Evolutionary conservation across 2,329 filamentous ascomycete species (phyloP), one percentile per base, ranked within the genome.

Genomic region (Aspergillus sojae): DNA sequence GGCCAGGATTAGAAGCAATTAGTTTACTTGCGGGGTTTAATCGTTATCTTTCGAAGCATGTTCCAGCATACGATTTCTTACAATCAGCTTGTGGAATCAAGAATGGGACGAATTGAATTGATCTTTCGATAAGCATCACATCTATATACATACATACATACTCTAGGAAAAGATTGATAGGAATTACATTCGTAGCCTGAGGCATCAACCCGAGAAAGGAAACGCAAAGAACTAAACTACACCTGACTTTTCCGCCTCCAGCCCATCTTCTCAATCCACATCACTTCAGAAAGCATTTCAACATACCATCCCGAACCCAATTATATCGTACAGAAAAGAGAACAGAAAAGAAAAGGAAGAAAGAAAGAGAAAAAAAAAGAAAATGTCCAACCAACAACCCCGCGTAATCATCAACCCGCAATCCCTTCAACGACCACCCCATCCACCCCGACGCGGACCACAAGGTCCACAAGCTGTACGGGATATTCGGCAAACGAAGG

Each of bases 401-500:
- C 63, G 70, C 23, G 66, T 70, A 14, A 43, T 68, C 30, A 41
- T 57, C 12, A 53, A 68, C 39, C 66, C 61, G 21, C 65, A 62
- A 58, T 60, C 48, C 30, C 64, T 55, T 34, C 60, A 45, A 16
- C 61, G 43, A 57, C 64, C 46, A 28, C n/a, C 48, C 4, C 28
- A 30, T 12, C 28, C 48, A 19, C 23, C 46, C 16, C 46, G 46
- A 26, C 23, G 46, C 60, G 46, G 68, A 48, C 32, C 68, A 54
- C 14, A 6, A 39, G 5, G 39, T 41, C 36, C 36, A 41, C 36
- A 50, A 60, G 11, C 66, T 43, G 19, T 65, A 65, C 12, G 30
- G 26, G 77, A 80, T 69, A 76, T 80, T 46, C 75, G 76, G 52
- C 67, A 78, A 63, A 80, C 78, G n/a, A 77, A 74, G 60, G 74